phyloP scores from a whole-genome alignment of 2,329 filamentous ascomycete species.

The Knoxdaviesia proteae region DNA sequence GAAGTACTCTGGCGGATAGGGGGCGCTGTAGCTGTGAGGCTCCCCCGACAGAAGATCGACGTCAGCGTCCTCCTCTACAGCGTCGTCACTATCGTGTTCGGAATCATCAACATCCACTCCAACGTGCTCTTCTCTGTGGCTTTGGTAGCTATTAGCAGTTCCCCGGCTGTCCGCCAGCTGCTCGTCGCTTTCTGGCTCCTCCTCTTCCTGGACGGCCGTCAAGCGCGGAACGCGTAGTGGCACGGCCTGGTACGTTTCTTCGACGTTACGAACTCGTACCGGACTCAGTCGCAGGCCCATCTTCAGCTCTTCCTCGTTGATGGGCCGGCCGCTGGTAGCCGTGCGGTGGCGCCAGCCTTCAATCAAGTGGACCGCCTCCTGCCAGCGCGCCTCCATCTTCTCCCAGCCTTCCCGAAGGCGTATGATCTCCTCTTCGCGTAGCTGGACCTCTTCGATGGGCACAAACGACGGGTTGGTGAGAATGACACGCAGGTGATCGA shows the following conservation, averaged over 20 bases:
- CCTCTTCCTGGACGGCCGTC: slow-evolving; percentile 26
- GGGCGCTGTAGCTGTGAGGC: no score
- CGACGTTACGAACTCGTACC: slow-evolving; percentile 30
- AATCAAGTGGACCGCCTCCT: slow-evolving; percentile 75
- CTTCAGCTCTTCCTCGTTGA: slow-evolving; percentile 47
- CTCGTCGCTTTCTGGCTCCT: slow-evolving; percentile 13
- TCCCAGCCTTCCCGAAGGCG: slow-evolving; percentile 72
- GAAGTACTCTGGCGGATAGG: background rate
- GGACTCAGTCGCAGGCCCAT: slow-evolving; percentile 46
- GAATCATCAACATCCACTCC: slow-evolving; percentile 1
- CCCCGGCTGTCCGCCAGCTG: no score
- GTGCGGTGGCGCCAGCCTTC: slow-evolving; percentile 79
- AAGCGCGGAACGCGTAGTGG: slow-evolving; percentile 15
- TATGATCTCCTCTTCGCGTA: slow-evolving; percentile 80
- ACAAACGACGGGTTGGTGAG: slow-evolving; percentile 94
- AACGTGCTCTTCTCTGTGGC: no score
- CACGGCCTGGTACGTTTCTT: slow-evolving; percentile 18
- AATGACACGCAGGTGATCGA: slow-evolving; percentile 64
- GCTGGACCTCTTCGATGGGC: slow-evolving; percentile 77
- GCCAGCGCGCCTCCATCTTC: slow-evolving; percentile 81
- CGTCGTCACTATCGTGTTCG: slow-evolving; percentile 7
- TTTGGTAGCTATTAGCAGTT: no score
- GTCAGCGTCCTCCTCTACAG: slow-evolving; percentile 6
- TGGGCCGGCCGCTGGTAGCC: slow-evolving; percentile 44
- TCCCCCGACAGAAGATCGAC: background rate